A percentile compares a stretch with the other conserved stretches of the same genome.
Conservation (phyloP, 768 basidiomycete genomes). For the Pleurotus pulmonarius region DNA sequence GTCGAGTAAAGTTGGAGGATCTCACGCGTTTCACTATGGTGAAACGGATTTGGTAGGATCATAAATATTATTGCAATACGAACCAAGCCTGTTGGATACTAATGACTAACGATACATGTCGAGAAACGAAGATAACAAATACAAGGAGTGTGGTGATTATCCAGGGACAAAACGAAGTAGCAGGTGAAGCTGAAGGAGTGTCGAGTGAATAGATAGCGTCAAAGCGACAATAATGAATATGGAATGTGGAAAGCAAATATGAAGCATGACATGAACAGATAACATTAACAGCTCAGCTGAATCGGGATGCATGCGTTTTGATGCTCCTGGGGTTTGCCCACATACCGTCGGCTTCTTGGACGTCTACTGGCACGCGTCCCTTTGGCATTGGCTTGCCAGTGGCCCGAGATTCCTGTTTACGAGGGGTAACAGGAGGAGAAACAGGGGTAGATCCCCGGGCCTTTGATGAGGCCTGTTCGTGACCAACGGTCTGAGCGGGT, state of each 20-base stretch:
- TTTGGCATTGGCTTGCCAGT: neutral
- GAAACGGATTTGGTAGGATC: conserved; percentile 71
- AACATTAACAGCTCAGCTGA: neutral
- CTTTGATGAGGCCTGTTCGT: too few species aligned
- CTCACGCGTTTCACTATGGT: conserved; percentile 96
- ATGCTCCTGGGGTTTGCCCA: neutral
- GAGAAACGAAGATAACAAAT: too few species aligned
- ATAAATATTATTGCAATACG: too few species aligned
- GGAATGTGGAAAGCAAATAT: neutral
- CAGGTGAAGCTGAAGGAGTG: too few species aligned
- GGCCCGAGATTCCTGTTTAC: neutral
- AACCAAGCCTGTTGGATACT: too few species aligned
- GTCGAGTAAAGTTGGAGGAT: conserved; percentile 76
- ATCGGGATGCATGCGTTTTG: neutral
- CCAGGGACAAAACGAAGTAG: too few species aligned
- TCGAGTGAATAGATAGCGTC: too few species aligned
- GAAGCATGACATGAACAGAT: too few species aligned
- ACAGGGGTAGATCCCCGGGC: too few species aligned
- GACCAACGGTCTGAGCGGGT: neutral
- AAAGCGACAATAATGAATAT: neutral
- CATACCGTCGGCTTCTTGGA: neutral
- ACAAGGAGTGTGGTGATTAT: too few species aligned
- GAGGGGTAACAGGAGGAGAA: neutral
- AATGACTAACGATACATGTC: too few species aligned
- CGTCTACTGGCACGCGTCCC: neutral